Evolutionary conservation across 1,139 yeast genomes (phyloP), one percentile per base, ranked within the genome.

Genomic region (Eremothecium gossypii): DNA sequence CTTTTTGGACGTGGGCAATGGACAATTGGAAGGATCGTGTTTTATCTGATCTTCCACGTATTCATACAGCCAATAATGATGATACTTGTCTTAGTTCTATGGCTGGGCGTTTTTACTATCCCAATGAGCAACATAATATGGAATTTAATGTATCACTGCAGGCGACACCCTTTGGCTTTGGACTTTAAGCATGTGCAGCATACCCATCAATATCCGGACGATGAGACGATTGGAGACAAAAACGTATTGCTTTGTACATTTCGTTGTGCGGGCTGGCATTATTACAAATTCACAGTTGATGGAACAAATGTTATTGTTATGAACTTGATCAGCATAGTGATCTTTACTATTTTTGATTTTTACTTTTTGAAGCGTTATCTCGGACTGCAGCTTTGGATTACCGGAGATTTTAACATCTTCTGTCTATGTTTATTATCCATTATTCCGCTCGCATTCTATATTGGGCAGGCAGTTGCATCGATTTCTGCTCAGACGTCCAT

Each of bases 401-500:
- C 94, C 0, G 69, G 79, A 50, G 78, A 39, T 62, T 74, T 63
- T 1, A 52, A 65, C 7, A 71, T 87, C 37, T 93, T 91, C 57
- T 69, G 76, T 41, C 68, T 87, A 26, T 83, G 96, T 62, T 68
- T 91, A 47, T 71, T 83, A 41, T 83, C 96, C 1, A 85, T 91
- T 47, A 76, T 91, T 39, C 98, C 99, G 2, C 70, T 91, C 51
- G 98, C 98, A 0, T 91, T 91, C 60, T 91, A 89, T 61, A 89
- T 91, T 55, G 99, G 99, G 3, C 97, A 91, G 63, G 98, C 97
- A 2, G 98, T 91, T 23, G 99, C 99, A 0, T 89, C 97, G 2
- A 91, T 91, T 49, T 84, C 96, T 2, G 97, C 98, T 0, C 98
- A 93, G 65, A 86, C 96, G 1, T 89, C 97, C 0, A 91, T 91